Base-by-base conservation (phyloP, 129 eudicot genomes). In the Sambucus nigra region DNA sequence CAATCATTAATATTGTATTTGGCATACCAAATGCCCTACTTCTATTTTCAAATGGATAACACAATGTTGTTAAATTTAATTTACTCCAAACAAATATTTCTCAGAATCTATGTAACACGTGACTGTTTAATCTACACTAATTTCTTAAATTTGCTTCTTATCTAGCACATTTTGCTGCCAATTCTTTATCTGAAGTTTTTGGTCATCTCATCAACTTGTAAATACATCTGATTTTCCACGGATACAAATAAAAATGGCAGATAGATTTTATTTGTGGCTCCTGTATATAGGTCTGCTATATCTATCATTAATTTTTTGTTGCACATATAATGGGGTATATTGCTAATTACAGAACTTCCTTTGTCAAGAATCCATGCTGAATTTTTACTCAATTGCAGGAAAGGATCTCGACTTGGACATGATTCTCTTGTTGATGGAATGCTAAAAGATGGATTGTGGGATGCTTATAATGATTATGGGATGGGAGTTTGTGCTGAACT, bases 401-500 rank as follows among this genome's bases (percentile, higher is more conserved):
- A 86, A 69, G 98, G 98, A 54, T 89, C 98, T 41, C 87, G 93
- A 28, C 84, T 89, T 33, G 95, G 95, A 57, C 95, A 89, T 68
- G 95, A 89, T 75, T 67, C 88, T 59, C 81, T 89, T 62, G 87
- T 89, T 60, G 98, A 89, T 67, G 98, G 98, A 59, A 74, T 89
- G 80, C 64, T 89, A 60, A 89, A 85, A 67, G 95, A 89, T 35
- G 98, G 98, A 44, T 53, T 89, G 31, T 84, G 94, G 98, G 98
- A 89, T 79, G 98, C 76, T 22, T 89, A 79, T 67, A 85, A 77
- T 40, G 87, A 89, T 72, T 61, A 29, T 60, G 85, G 85, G 24
- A 89, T 89, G 98, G 98, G 98, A 17, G 75, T 69, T 23, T 82
- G 94, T 67, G 98, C 92, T 68, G 98, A 89, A 73, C 55, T 82